A percentile compares a stretch with the other conserved stretches of the same genome.
Conservation (phyloP, 495 filamentous ascomycete species). For the Talaromyces adpressus region DNA sequence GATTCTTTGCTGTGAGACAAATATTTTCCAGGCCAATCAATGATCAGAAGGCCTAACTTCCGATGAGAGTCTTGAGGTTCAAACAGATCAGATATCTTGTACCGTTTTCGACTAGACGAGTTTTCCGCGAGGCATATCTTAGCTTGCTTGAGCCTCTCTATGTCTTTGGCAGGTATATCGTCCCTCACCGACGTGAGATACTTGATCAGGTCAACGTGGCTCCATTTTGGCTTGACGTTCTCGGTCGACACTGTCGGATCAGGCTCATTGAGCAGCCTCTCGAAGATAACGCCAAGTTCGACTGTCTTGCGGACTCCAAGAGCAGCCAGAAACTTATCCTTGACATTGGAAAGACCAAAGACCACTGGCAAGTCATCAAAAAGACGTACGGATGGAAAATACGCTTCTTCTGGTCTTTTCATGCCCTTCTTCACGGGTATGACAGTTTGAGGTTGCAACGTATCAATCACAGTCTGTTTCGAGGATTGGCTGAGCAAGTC, state of each 20-base stretch:
- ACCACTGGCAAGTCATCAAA: slow-evolving; percentile 90
- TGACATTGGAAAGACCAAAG: slow-evolving; percentile 63
- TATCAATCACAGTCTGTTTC: slow-evolving; percentile 54
- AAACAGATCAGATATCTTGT: slow-evolving; percentile 77
- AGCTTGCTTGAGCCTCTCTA: slow-evolving; percentile 67
- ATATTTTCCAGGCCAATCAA: slow-evolving; percentile 77
- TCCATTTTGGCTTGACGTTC: slow-evolving; percentile 57
- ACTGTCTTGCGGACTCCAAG: slow-evolving; percentile 80
- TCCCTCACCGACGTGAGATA: slow-evolving; percentile 85
- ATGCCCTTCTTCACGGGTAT: slow-evolving; percentile 91
- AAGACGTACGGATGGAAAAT: slow-evolving; percentile 85
- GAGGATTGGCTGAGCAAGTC: slow-evolving; percentile 59
- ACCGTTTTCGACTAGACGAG: slow-evolving; percentile 40
- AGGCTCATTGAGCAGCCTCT: slow-evolving; percentile 59
- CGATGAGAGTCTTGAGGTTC: slow-evolving; percentile 70
- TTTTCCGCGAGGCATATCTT: slow-evolving; percentile 78
- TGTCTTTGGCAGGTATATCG: slow-evolving; percentile 82
- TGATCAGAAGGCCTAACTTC: slow-evolving; percentile 61
- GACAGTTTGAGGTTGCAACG: slow-evolving; percentile 60
- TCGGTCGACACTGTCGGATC: slow-evolving; percentile 35
- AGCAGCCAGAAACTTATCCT: slow-evolving; percentile 78
- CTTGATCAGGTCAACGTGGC: slow-evolving; percentile 87
- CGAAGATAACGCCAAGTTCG: slow-evolving; percentile 88
- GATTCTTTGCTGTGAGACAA: slow-evolving; percentile 58
- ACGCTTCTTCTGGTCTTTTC: slow-evolving; percentile 79